A percentile compares a stretch with the other conserved stretches of the same genome.
Evolutionary conservation across 352 stramenopile genomes (phyloP).

Genomic region (Vaucheria bursata): DNA sequence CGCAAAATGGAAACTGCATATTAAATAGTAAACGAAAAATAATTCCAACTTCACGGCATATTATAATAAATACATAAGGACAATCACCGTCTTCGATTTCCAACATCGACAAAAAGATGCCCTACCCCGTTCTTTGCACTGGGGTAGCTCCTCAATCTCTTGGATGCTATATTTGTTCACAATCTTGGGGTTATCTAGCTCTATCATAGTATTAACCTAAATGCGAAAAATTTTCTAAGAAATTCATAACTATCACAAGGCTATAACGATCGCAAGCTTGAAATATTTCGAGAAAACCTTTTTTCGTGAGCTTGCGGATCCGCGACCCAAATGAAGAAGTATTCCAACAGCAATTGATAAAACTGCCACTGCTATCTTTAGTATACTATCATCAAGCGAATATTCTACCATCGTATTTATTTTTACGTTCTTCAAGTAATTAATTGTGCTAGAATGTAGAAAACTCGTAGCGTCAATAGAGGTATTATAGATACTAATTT

Average conservation of each 20-base stretch:
- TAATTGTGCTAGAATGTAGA: no score
- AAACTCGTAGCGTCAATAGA: no score
- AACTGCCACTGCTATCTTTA: constrained; percentile 2
- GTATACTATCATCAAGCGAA: not conserved
- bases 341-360: not conserved
- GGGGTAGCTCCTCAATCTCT: not conserved
- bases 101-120: not conserved
- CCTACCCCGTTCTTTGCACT: not conserved
- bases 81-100: constrained; percentile 4
- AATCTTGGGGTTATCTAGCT: constrained; percentile 1
- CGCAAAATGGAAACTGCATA: constrained; percentile 49
- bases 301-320: not conserved
- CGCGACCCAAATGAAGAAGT: not conserved
- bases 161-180: not conserved
- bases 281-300: not conserved
- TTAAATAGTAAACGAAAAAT: not conserved
- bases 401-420: not conserved
- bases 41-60: not conserved
- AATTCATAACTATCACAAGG: not conserved
- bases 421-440: no score
- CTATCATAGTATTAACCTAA: not conserved
- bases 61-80: not conserved
- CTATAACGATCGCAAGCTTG: not conserved
- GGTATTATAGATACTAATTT: no score
- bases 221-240: not conserved